These are phyloP conservation scores for Linnemannia zychae DNA, from an alignment of 192 early-diverging fungal species.

Conservation along the genomic window DNA sequence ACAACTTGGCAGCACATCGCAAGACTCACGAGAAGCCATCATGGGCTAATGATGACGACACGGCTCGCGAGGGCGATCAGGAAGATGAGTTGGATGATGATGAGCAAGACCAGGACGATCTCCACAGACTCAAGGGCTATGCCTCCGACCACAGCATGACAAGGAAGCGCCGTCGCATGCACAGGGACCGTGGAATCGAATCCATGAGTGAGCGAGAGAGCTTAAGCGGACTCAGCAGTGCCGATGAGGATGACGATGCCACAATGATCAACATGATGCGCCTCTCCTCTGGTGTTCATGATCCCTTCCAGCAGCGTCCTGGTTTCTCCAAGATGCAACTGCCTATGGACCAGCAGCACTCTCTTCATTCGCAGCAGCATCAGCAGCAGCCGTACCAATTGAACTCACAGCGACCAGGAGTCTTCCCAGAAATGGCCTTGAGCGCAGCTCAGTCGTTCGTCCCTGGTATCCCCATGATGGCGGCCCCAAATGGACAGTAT, in stretches of 20 bases:
- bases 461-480: constrained; percentile 28
- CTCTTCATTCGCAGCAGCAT: constrained; percentile 23
- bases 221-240: constrained; percentile 44
- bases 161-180: constrained; percentile 41
- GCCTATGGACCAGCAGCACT: constrained; percentile 17
- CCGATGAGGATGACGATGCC: constrained; percentile 45
- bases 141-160: constrained; percentile 38
- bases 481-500: constrained; percentile 6
- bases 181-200: constrained; percentile 41
- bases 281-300: constrained; percentile 18
- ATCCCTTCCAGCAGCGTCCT: constrained; percentile 4
- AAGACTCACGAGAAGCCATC: constrained; percentile 67
- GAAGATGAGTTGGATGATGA: constrained; percentile 39
- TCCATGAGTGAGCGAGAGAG: constrained; percentile 57
- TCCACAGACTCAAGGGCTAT: constrained; percentile 36
- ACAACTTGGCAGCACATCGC: constrained; percentile 71
- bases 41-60: constrained; percentile 48
- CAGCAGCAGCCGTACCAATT: constrained; percentile 39
- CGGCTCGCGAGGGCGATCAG: constrained; percentile 39
- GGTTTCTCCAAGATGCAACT: not conserved
- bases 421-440: constrained; percentile 30
- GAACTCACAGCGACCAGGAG: constrained; percentile 13
- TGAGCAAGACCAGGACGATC: constrained; percentile 33
- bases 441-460: constrained; percentile 22
- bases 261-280: constrained; percentile 41